Conservation (phyloP, 805 yeast species). For the Priceomyces haplophilus region DNA sequence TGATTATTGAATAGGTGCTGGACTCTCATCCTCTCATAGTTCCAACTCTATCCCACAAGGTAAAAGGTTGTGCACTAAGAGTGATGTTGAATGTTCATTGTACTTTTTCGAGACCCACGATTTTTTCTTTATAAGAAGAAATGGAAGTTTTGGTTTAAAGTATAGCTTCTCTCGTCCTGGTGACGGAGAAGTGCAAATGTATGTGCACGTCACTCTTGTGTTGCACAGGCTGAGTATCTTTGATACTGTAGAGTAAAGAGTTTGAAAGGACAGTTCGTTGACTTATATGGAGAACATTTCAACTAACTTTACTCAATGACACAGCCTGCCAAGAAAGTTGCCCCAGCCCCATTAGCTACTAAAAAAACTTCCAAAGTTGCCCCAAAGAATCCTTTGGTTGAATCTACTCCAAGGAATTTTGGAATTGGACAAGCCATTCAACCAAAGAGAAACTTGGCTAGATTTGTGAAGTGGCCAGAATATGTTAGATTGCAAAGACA, state of each 20-base stretch:
- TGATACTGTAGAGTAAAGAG: slow-evolving; percentile 40
- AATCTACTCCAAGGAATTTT: slow-evolving; percentile 85
- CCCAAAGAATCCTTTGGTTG: slow-evolving; percentile 30
- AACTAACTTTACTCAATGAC: slow-evolving; percentile 44
- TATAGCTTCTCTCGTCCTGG: slow-evolving; percentile 2
- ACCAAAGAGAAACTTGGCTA: slow-evolving; percentile 93
- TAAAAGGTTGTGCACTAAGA: slow-evolving; percentile 22
- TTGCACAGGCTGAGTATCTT: slow-evolving; percentile 44
- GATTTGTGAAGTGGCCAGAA: slow-evolving; percentile 99
- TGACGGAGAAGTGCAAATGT: slow-evolving; percentile 7
- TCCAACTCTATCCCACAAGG: slow-evolving; percentile 12
- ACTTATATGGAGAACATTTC: slow-evolving; percentile 22
- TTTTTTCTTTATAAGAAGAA: slow-evolving; percentile 7
- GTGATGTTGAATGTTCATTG: slow-evolving; percentile 18
- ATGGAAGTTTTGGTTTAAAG: slow-evolving; percentile 3
- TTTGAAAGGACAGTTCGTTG: slow-evolving; percentile 24
- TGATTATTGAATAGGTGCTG: slow-evolving; percentile 19
- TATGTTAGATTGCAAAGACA: slow-evolving; percentile 98
- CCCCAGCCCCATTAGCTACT: slow-evolving; percentile 46
- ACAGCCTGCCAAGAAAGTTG: slow-evolving; percentile 57
- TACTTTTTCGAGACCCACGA: slow-evolving; percentile 6
- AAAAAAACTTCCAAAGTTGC: slow-evolving; percentile 29
- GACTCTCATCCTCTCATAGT: slow-evolving; percentile 22
- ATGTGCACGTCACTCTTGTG: slow-evolving; percentile 36
- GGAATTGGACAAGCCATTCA: slow-evolving; percentile 97